phyloP scores from a whole-genome alignment of 495 filamentous ascomycete species.

The Achaetomiella virescens region DNA sequence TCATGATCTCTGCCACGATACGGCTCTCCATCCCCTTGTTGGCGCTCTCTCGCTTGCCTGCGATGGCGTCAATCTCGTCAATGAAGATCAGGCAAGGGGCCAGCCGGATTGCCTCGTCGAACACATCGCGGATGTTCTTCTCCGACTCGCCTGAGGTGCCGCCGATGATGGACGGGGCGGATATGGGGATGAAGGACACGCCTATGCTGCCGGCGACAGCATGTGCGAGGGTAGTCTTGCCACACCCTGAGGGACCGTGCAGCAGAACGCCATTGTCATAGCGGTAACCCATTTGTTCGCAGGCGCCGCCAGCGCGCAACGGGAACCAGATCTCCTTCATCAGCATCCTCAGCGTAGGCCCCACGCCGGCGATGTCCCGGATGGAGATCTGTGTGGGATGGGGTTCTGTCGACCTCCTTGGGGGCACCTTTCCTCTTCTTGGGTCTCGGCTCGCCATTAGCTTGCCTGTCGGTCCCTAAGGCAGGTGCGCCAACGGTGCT shows the following conservation, averaged over 20 bases:
- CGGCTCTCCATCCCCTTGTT: constrained; percentile 95
- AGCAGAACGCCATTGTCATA: constrained; percentile 84
- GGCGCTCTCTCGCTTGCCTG: constrained; percentile 89
- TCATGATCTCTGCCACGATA: constrained; percentile 89
- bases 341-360: constrained; percentile 68
- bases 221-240: constrained; percentile 90
- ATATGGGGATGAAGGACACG: constrained; percentile 80
- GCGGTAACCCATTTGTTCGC: constrained; percentile 54
- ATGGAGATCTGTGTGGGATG: constrained; percentile 72
- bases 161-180: constrained; percentile 81
- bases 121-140: constrained; percentile 85
- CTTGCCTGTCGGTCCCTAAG: constrained; percentile 32
- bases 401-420: constrained; percentile 53
- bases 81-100: constrained; percentile 93
- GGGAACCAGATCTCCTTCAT: constrained; percentile 79
- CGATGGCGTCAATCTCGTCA: constrained; percentile 94
- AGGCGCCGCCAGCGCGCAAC: constrained; percentile 54
- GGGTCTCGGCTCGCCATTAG: constrained; percentile 61
- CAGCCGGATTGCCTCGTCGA: constrained; percentile 79
- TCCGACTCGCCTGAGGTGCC: constrained; percentile 97
- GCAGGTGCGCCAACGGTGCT: background rate
- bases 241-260: constrained; percentile 90
- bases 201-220: constrained; percentile 83
- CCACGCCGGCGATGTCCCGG: constrained; percentile 78
- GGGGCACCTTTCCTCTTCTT: constrained; percentile 55